Evolutionary conservation across 164 flowering plant genomes (phyloP).

Genomic region (Stephania cephalantha): DNA sequence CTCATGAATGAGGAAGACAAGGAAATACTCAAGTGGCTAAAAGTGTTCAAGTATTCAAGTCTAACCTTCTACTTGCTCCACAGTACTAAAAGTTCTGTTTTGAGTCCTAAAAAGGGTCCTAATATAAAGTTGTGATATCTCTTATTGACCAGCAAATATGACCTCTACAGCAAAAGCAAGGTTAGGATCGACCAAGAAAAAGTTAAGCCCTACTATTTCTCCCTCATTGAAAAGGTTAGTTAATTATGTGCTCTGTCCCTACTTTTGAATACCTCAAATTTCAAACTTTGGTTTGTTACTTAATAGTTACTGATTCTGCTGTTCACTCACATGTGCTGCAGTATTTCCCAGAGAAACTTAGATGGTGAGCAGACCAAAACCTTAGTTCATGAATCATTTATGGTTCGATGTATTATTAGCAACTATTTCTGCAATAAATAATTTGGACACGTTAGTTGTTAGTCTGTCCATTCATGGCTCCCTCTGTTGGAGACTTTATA

Average conservation of each 20-base stretch:
- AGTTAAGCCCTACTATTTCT: conserved; percentile 36
- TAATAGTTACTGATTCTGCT: not conserved
- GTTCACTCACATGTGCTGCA: conserved; percentile 8
- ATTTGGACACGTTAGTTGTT: not conserved
- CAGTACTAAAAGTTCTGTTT: not conserved
- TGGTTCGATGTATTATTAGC: not conserved
- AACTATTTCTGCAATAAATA: not conserved
- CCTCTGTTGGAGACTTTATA: not conserved
- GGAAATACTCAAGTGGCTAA: conserved; percentile 39
- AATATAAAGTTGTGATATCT: not conserved
- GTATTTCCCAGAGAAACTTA: conserved; percentile 31
- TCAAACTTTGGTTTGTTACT: not conserved
- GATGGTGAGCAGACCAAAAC: conserved; percentile 20
- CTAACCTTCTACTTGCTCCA: not conserved
- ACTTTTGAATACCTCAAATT: not conserved
- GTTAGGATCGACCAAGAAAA: conserved; percentile 28
- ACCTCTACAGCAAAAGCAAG: conserved; percentile 45
- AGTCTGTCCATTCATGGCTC: not conserved
- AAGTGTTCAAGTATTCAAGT: conserved; percentile 26
- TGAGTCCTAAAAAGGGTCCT: not conserved
- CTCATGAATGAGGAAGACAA: conserved; percentile 37
- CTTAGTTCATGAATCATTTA: not conserved
- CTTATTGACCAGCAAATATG: conserved; percentile 31
- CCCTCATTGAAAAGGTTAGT: conserved; percentile 35
- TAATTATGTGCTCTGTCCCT: not conserved